Conservation (phyloP, 1,284 basidiomycete species). For the Microbotryomycetes sp. region DNA sequence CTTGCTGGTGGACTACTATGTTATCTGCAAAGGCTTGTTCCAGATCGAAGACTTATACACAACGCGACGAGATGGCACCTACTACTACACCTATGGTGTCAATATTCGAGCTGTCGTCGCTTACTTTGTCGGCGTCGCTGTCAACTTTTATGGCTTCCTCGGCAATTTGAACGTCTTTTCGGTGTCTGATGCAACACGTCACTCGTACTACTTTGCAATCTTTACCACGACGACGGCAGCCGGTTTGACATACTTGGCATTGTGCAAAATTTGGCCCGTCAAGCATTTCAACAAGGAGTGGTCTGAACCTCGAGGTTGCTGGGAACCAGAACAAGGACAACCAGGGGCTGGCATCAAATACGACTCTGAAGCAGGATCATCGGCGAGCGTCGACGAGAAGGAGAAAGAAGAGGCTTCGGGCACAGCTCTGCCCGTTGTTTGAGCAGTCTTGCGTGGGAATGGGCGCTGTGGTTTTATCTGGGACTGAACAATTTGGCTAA, state of each 20-base stretch:
- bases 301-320: slow-evolving; percentile 12
- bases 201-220: slow-evolving; percentile 34
- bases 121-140: slow-evolving; percentile 17
- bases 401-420: not conserved
- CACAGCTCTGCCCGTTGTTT: not conserved
- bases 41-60: slow-evolving; percentile 11
- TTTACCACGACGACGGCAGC: slow-evolving; percentile 37
- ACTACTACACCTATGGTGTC: slow-evolving; percentile 20
- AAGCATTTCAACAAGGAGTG: slow-evolving; percentile 21
- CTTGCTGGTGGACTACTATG: slow-evolving; percentile 17
- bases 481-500: no score
- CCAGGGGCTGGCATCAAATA: not conserved
- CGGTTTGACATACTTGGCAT: slow-evolving; percentile 35
- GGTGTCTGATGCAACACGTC: not conserved
- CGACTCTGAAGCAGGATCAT: not conserved
- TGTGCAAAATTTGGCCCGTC: slow-evolving; percentile 36
- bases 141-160: slow-evolving; percentile 21
- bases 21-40: slow-evolving; percentile 9
- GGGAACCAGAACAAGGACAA: slow-evolving; percentile 3
- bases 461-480: no score
- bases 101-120: slow-evolving; percentile 21
- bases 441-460: no score
- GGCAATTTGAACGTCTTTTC: slow-evolving; percentile 11
- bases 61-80: slow-evolving; percentile 3
- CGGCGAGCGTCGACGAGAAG: not conserved